Evolutionary conservation across 371 early-diverging fungal genomes (phyloP), one percentile per base, ranked within the genome.

Genomic region (Nematocida ausubeli): DNA sequence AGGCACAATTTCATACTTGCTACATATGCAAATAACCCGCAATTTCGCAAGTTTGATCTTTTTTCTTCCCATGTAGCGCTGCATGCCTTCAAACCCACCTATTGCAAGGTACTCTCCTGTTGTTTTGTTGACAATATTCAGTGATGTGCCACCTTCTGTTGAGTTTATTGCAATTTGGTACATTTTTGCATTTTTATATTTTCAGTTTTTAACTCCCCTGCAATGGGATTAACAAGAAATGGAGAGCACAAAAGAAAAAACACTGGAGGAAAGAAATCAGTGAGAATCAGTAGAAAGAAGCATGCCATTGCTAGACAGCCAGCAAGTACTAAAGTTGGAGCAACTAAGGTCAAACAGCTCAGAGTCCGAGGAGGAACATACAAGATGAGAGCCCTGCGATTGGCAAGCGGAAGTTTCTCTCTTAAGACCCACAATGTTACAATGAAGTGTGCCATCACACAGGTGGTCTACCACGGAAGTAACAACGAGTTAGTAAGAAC

Each of bases 401-500:
- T 98, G 54, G 95, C 95, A 81, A 79, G 90, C 62, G 98, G 90
- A 83, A 95, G 93, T 90, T 97, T 93, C 89, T 90, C 94, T 70
- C 94, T 95, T 93, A 94, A 92, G 82, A 92, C 94, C 49, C 67
- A 68, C 68, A 24, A 52, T 14, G n/a, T 93, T 90, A 89, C 93
- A 82, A 92, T 95, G 89, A 69, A 69, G 70, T 50, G 56, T 22
- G 80, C 80, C 4, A 91, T 95, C 84, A 88, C 93, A 85, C 89
- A 90, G 81, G 99, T 99, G 83, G 92, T 92, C 80, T 98, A 98
- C 92, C 98, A 99, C 89, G 92, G 98, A 83, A 92, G 94, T 88
- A 95, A 93, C 93, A 99, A 98, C 92, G 98, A 99, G 89, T 89
- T 98, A 86, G 95, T 98, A 87, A 93, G 99, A 87, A 98, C 98